Conservation (phyloP, 2,329 filamentous ascomycete species). For the Talaromyces piceae region DNA sequence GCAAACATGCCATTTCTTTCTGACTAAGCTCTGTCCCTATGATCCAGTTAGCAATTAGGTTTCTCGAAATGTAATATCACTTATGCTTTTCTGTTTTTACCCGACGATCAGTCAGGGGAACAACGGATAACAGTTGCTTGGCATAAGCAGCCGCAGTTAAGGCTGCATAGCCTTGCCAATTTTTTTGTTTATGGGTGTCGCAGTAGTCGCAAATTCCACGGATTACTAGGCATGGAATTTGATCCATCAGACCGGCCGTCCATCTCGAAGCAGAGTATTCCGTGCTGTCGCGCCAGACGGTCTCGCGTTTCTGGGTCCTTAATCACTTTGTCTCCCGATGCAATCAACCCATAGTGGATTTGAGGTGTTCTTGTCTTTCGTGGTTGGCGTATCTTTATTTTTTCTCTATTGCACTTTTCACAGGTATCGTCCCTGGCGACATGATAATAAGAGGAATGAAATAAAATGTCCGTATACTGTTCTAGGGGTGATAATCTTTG, state of each 20-base stretch:
- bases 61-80: too few species aligned
- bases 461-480: not conserved
- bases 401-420: not conserved
- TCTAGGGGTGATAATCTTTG: not conserved
- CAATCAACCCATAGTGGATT: not conserved
- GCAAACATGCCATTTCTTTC: not conserved
- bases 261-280: constrained; percentile 6
- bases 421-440: not conserved
- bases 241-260: not conserved
- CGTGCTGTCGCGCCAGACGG: constrained; percentile 2
- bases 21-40: too few species aligned
- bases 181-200: constrained; percentile 5
- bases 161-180: constrained; percentile 3
- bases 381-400: not conserved
- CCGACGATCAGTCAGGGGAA: not conserved
- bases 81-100: not conserved
- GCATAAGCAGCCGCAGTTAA: constrained; percentile 2
- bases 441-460: constrained; percentile 2
- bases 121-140: not conserved
- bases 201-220: constrained; percentile 5
- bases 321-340: not conserved
- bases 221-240: constrained; percentile 5
- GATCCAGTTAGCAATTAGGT: too few species aligned
- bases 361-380: not conserved
- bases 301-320: not conserved